Evolutionary conservation across 176 grass and related monocot species (phyloP), one percentile per base, ranked within the genome.

Genomic region (Raddia distichophylla): DNA sequence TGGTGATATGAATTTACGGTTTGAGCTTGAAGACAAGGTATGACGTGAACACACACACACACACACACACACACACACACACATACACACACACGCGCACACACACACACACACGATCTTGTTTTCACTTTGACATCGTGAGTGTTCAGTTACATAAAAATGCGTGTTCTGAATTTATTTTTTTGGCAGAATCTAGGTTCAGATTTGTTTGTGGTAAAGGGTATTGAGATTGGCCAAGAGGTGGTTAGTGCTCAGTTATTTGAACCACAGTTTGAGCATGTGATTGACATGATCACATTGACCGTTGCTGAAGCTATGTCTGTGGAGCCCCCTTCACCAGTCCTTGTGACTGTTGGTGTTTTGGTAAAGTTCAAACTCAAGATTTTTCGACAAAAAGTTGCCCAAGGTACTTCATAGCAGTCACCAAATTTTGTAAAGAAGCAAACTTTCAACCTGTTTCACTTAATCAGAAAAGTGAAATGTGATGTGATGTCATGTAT

Each of bases 231-330:
- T 69, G 95, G 95, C 55, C 95, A 94, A 80, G 95, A 95, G 71
- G 75, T 89, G 69, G 92, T 94, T 81, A 93, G 63, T 77, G 90
- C 90, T 71, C 88, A 94, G 60, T 73, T 98, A 79, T 73, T 89
- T 72, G 92, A 98, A 82, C 84, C 92, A 84, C 77, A 92, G 57
- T 89, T 94, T 86, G 87, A 98, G 50, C 95, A 98, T 84, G 90
- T 94, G 60, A 69, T 55, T 51, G 92, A 98, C 62, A 87, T 67
- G 11, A 94, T 94, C 55, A 85, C 88, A 55, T 87, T 98, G 69
- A 98, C 95, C 75, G 88, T 98, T 54, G 92, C 95, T 83, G 92
- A 98, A 91, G 90, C 95, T 68, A 98, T 98, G 90, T 98, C 95
- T 6, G 65, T 98, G 54, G 88, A 93, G 86, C 95, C 95, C 44